Evolutionary conservation across 2,329 filamentous ascomycete genomes (phyloP).

Genomic region (Dothidotthia symphoricarpi): DNA sequence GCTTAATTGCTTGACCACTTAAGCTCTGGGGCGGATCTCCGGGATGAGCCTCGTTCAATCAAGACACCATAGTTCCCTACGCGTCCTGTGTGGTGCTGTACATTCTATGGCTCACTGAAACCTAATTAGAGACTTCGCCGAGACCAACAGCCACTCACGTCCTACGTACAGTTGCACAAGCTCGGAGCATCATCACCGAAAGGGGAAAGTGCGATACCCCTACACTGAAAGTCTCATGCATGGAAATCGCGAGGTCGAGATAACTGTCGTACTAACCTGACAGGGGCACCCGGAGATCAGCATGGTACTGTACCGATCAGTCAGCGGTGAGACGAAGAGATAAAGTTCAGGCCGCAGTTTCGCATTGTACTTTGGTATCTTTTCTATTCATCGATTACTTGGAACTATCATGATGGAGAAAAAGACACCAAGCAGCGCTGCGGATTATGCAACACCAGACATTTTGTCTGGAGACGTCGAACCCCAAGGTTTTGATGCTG

Average conservation of each 20-base stretch:
- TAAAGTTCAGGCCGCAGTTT: not conserved
- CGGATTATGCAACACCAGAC: slow-evolving; percentile 5
- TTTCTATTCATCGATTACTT: not conserved
- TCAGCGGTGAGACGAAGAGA: not conserved
- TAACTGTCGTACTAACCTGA: no score
- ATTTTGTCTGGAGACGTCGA: slow-evolving; percentile 23
- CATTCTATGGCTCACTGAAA: slow-evolving; percentile 7
- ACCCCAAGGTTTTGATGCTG: slow-evolving; percentile 37
- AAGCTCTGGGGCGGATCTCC: slow-evolving; percentile 8
- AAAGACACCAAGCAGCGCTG: not conserved
- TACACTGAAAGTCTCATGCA: slow-evolving; percentile 2
- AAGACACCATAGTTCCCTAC: slow-evolving; percentile 1
- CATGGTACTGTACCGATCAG: no score
- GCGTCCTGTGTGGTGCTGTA: slow-evolving; percentile 1
- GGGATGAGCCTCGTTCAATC: not conserved
- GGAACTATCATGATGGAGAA: slow-evolving; percentile 13
- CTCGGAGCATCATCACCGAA: slow-evolving; percentile 12
- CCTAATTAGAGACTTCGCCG: not conserved
- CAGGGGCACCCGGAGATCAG: no score
- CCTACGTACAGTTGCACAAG: slow-evolving; percentile 14
- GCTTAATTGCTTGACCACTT: slow-evolving; percentile 18
- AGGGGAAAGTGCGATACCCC: slow-evolving; percentile 6
- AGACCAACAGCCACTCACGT: slow-evolving; percentile 9
- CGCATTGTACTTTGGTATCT: not conserved
- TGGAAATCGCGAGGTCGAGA: not conserved